phyloP scores from a whole-genome alignment of 345 rosid genomes.

The Gossypium ekmanianum region DNA sequence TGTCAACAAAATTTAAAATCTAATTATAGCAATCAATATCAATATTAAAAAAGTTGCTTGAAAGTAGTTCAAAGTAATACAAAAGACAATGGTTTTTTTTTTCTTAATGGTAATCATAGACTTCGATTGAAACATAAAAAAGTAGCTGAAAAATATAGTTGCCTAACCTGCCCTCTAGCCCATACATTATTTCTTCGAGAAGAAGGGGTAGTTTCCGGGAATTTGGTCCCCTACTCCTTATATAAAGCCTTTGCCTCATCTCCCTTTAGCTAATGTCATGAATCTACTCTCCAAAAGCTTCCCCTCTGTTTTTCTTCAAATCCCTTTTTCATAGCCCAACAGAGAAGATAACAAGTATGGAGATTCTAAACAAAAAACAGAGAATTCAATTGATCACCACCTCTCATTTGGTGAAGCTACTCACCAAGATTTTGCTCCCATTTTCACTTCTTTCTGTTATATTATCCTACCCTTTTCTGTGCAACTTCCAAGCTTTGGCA shows the following conservation, averaged over 20 bases:
- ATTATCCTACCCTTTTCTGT: constrained; percentile 27
- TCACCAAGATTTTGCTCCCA: constrained; percentile 28
- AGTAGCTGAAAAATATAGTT: background rate
- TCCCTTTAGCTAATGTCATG: background rate
- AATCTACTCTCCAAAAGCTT: background rate
- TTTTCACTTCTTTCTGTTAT: constrained; percentile 39
- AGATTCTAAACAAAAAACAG: background rate
- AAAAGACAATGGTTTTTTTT: no score
- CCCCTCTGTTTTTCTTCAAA: background rate
- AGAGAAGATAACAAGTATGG: constrained; percentile 22
- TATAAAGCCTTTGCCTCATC: background rate
- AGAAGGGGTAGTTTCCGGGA: background rate
- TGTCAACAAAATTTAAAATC: background rate
- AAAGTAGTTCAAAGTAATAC: no score
- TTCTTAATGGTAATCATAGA: no score
- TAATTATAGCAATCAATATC: background rate
- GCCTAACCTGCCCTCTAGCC: background rate
- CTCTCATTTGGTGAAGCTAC: constrained; percentile 4
- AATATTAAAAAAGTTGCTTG: background rate
- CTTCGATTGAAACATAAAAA: background rate
- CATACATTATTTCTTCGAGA: background rate
- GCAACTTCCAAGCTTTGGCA: constrained; percentile 23
- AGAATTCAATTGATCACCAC: background rate
- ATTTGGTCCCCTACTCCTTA: background rate
- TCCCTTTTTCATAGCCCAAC: background rate